These are phyloP conservation scores for Tilletia caries DNA, from an alignment of 1,284 basidiomycete species.

Conservation along the genomic window DNA sequence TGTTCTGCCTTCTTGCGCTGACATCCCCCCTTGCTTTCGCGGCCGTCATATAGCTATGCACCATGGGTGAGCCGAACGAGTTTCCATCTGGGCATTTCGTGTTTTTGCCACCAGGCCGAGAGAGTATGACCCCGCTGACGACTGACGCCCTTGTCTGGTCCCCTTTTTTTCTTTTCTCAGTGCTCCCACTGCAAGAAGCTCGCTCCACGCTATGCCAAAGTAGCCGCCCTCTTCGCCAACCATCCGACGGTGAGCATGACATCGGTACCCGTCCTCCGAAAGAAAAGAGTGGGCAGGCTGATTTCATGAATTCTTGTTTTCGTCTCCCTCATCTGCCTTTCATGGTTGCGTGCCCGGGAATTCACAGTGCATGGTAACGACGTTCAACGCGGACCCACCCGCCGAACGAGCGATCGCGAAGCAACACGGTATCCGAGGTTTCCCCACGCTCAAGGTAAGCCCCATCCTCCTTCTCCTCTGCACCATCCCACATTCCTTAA, in stretches of 20 bases:
- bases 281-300: background rate
- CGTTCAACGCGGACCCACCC: slow-evolving; percentile 5
- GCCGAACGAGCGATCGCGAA: slow-evolving; percentile 4
- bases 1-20: no score
- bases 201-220: background rate
- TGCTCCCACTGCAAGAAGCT: slow-evolving; percentile 12
- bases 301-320: no score
- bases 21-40: no score
- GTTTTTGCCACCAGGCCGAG: no score
- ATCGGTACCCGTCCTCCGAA: background rate
- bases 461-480: no score
- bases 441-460: slow-evolving; percentile 5
- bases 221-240: background rate
- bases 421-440: slow-evolving; percentile 8
- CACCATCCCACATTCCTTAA: no score
- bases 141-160: background rate
- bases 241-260: background rate
- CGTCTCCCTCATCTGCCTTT: no score
- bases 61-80: background rate
- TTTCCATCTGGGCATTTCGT: background rate
- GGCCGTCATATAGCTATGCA: background rate
- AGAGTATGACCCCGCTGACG: background rate
- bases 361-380: slow-evolving; percentile 2
- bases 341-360: no score
- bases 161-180: background rate